These are phyloP conservation scores for Aureobasidium pullulans DNA, from an alignment of 2,329 filamentous ascomycete genomes.

Conservation along the genomic window DNA sequence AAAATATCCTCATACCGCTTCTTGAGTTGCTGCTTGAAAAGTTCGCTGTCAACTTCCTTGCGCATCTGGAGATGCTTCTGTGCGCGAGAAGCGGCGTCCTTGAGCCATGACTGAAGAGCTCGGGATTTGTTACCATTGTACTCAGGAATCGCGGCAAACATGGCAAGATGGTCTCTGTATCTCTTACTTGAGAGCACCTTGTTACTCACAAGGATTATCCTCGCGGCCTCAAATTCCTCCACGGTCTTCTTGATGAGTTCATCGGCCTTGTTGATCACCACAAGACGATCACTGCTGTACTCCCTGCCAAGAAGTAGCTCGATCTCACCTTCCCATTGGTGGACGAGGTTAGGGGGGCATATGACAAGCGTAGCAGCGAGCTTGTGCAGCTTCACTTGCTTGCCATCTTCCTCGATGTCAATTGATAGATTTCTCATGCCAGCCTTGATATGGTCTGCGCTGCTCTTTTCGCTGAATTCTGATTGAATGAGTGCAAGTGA, in stretches of 20 bases:
- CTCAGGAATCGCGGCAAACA: conserved; percentile 42
- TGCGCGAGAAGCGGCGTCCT: conserved; percentile 36
- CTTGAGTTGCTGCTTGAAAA: conserved; percentile 25
- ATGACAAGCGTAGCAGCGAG: conserved; percentile 54
- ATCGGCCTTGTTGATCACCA: conserved; percentile 30
- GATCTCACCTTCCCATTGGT: conserved; percentile 54
- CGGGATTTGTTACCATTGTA: conserved; percentile 33
- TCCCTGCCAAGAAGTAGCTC: conserved; percentile 39
- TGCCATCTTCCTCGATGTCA: background rate
- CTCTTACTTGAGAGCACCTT: conserved; percentile 37
- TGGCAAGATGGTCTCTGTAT: conserved; percentile 46
- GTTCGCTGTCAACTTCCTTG: conserved; percentile 22
- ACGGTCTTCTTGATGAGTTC: conserved; percentile 39
- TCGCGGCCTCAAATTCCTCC: conserved; percentile 39
- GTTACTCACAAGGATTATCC: conserved; percentile 51
- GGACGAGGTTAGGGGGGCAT: conserved; percentile 46
- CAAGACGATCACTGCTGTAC: conserved; percentile 29
- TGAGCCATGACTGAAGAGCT: conserved; percentile 49
- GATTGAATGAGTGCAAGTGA: conserved; percentile 50
- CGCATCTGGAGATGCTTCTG: conserved; percentile 34
- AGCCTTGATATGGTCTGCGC: background rate
- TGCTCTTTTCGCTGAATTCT: conserved; percentile 27
- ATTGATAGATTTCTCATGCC: background rate
- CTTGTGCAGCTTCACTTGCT: conserved; percentile 29
- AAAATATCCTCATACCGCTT: conserved; percentile 22